Conservation (phyloP, 169 alveolate genomes). For the Plasmodium coatneyi region DNA sequence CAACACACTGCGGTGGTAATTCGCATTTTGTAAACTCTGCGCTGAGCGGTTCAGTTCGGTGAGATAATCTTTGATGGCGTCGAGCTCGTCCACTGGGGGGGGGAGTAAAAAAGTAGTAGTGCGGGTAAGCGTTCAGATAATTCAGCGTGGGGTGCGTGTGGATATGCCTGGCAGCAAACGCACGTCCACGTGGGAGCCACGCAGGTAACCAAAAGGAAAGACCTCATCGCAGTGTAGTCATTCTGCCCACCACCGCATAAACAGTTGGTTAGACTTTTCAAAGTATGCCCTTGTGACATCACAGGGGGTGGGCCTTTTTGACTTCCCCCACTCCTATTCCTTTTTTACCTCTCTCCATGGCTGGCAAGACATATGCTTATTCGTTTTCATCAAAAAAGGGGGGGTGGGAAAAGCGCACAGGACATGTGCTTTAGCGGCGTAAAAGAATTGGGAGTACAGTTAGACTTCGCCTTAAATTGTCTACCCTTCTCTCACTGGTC, state of each 20-base stretch:
- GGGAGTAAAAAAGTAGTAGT: background rate
- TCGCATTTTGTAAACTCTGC: conserved; percentile 21
- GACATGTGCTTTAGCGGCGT: background rate
- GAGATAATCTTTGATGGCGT: conserved; percentile 15
- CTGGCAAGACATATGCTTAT: background rate
- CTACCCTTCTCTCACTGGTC: background rate
- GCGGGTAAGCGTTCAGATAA: background rate
- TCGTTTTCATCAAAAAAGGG: background rate
- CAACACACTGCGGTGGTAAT: conserved; percentile 29
- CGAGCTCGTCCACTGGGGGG: conserved; percentile 16
- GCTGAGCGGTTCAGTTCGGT: conserved; percentile 7
- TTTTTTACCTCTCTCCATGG: conserved; percentile 2
- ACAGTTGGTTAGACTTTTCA: background rate
- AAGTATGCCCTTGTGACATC: background rate
- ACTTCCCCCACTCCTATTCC: background rate
- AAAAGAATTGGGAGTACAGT: background rate
- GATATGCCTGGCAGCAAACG: background rate
- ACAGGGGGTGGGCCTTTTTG: background rate
- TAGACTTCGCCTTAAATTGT: background rate
- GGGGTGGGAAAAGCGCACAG: background rate
- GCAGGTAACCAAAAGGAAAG: background rate
- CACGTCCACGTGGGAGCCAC: background rate
- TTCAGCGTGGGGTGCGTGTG: background rate
- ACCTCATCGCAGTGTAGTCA: background rate
- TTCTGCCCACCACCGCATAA: background rate